phyloP scores from a whole-genome alignment of 2,329 filamentous ascomycete genomes.

The Onygena corvina region DNA sequence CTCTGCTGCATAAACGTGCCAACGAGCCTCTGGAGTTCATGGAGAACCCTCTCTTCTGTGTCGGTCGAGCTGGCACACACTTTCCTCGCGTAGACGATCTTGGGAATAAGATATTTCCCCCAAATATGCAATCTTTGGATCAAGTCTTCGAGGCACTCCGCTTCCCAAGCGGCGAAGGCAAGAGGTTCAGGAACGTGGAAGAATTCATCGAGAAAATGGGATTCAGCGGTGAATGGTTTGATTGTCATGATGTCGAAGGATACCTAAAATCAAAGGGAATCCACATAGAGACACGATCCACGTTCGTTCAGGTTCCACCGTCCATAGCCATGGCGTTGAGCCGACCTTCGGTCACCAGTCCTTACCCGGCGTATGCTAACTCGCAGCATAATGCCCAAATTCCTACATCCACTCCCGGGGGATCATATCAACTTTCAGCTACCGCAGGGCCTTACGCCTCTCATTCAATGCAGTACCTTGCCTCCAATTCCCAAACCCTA shows the following conservation, averaged over 20 bases:
- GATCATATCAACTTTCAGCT: neutral
- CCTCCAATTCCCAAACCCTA: neutral
- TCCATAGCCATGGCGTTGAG: conserved; percentile 2
- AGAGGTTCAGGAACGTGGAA: conserved; percentile 16
- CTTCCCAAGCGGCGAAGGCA: conserved; percentile 3
- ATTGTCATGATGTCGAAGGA: conserved; percentile 62
- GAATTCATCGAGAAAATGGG: conserved; percentile 39
- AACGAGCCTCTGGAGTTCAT: conserved; percentile 17
- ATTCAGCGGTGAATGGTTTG: conserved; percentile 64
- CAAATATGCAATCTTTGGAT: conserved; percentile 22
- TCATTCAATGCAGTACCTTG: conserved; percentile 5
- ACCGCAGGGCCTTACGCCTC: neutral
- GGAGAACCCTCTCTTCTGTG: conserved; percentile 20
- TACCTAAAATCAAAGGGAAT: conserved; percentile 47
- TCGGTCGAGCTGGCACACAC: conserved; percentile 59
- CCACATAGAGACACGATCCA: conserved; percentile 21
- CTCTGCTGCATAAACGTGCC: conserved; percentile 7
- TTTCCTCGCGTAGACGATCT: conserved; percentile 37
- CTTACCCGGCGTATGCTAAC: neutral
- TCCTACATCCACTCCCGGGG: neutral
- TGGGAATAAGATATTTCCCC: conserved; percentile 27
- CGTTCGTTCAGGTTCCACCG: conserved; percentile 20
- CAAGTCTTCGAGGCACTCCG: conserved; percentile 19
- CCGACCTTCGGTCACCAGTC: neutral
- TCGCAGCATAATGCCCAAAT: neutral